A percentile compares a stretch with the other conserved stretches of the same genome.
These are phyloP conservation scores for Ogataea nonfermentans DNA, from an alignment of 805 yeast genomes.

Conservation along the genomic window DNA sequence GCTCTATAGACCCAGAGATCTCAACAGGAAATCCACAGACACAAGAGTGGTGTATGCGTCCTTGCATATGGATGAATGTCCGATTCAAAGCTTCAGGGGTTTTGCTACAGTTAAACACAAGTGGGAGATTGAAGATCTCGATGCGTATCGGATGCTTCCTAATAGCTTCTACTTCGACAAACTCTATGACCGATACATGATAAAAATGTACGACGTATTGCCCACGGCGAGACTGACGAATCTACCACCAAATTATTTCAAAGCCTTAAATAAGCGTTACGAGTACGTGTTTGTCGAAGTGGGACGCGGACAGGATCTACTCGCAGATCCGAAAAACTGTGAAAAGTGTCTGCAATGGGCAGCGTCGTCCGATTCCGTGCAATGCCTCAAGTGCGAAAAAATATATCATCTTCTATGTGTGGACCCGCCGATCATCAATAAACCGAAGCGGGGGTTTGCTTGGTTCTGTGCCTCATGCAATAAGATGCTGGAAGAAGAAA, in stretches of 20 bases:
- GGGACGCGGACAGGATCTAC: constrained; percentile 60
- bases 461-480: constrained; percentile 87
- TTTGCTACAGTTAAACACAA: constrained; percentile 66
- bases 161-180: constrained; percentile 81
- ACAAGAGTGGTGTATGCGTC: constrained; percentile 79
- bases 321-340: constrained; percentile 67
- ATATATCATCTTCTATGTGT: constrained; percentile 79
- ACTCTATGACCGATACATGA: constrained; percentile 82
- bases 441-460: constrained; percentile 83
- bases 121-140: constrained; percentile 61
- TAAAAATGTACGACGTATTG: constrained; percentile 74
- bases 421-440: constrained; percentile 75
- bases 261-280: constrained; percentile 64
- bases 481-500: constrained; percentile 50
- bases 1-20: constrained; percentile 88
- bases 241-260: constrained; percentile 57
- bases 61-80: constrained; percentile 82
- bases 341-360: constrained; percentile 86
- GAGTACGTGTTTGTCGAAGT: constrained; percentile 73
- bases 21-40: constrained; percentile 63
- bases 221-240: constrained; percentile 58
- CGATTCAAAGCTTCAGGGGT: constrained; percentile 73
- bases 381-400: constrained; percentile 73
- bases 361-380: constrained; percentile 64
- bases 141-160: constrained; percentile 53